Evolutionary conservation across 495 filamentous ascomycete genomes (phyloP).

Genomic region (Entonaema liquescens): DNA sequence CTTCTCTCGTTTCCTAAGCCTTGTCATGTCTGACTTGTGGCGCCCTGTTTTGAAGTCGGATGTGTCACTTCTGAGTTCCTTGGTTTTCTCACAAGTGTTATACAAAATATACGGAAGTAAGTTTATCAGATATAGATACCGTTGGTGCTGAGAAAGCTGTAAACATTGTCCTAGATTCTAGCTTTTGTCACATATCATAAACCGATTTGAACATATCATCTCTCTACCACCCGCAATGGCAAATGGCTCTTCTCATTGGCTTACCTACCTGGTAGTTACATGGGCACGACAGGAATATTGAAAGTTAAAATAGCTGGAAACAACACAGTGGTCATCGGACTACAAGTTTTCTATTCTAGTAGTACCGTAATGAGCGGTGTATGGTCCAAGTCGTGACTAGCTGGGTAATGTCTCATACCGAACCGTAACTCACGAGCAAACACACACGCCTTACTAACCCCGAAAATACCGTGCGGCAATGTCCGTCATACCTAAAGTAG

Average conservation of each 20-base stretch:
- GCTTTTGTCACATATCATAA: background rate
- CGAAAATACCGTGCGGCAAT: slow-evolving; percentile 1
- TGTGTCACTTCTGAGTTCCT: too few relatives aligned
- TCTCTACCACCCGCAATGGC: background rate
- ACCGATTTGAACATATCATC: background rate
- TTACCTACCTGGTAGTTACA: background rate
- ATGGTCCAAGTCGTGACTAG: slow-evolving; percentile 1
- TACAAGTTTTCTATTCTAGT: background rate
- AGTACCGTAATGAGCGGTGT: slow-evolving; percentile 10
- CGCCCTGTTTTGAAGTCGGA: too few relatives aligned
- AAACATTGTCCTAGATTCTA: background rate
- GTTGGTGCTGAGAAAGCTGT: background rate
- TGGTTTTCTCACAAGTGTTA: too few relatives aligned
- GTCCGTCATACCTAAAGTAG: background rate
- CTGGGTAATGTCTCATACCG: background rate
- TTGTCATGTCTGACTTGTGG: background rate
- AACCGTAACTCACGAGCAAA: slow-evolving; percentile 25
- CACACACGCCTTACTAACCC: slow-evolving; percentile 16
- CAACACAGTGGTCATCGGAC: background rate
- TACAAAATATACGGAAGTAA: too few relatives aligned
- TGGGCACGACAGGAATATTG: background rate
- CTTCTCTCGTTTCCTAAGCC: background rate
- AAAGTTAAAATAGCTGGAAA: background rate
- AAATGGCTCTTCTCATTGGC: too few relatives aligned
- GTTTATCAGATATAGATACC: too few relatives aligned